These are phyloP conservation scores for Chrysanthemum makinoi DNA, from an alignment of 129 eudicot genomes.

Conservation along the genomic window DNA sequence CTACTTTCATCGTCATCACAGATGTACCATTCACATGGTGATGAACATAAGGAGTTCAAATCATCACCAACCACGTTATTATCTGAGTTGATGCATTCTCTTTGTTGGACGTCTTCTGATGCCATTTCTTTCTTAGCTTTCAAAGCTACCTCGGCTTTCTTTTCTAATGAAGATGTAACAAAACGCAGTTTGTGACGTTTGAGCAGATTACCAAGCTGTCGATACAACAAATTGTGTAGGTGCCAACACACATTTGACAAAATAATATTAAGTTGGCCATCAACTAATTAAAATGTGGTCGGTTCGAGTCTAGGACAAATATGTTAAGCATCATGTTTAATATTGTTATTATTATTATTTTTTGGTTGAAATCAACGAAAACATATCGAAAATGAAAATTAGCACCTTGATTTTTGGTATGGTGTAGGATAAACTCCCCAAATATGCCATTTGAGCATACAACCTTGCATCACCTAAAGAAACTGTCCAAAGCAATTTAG, in stretches of 20 bases:
- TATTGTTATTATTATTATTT: too few relatives aligned
- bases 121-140: slow-evolving; percentile 14
- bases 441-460: slow-evolving; percentile 76
- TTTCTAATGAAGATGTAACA: slow-evolving; percentile 75
- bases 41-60: slow-evolving; percentile 48
- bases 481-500: slow-evolving; percentile 60
- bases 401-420: slow-evolving; percentile 83
- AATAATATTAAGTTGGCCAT: too few relatives aligned
- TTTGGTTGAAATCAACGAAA: background rate
- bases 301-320: too few relatives aligned
- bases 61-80: slow-evolving; percentile 66
- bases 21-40: slow-evolving; percentile 89
- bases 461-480: slow-evolving; percentile 72
- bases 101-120: slow-evolving; percentile 3
- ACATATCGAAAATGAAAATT: background rate
- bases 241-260: too few relatives aligned
- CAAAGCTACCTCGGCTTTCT: slow-evolving; percentile 17
- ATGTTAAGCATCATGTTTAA: too few relatives aligned
- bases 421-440: slow-evolving; percentile 76
- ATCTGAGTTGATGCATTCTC: slow-evolving; percentile 22
- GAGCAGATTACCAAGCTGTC: slow-evolving; percentile 63
- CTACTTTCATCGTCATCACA: slow-evolving; percentile 70
- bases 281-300: too few relatives aligned
- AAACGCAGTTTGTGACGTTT: slow-evolving; percentile 50
- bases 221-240: too few relatives aligned